Evolutionary conservation across 2,329 filamentous ascomycete genomes (phyloP).

Genomic region (Alternaria panax): DNA sequence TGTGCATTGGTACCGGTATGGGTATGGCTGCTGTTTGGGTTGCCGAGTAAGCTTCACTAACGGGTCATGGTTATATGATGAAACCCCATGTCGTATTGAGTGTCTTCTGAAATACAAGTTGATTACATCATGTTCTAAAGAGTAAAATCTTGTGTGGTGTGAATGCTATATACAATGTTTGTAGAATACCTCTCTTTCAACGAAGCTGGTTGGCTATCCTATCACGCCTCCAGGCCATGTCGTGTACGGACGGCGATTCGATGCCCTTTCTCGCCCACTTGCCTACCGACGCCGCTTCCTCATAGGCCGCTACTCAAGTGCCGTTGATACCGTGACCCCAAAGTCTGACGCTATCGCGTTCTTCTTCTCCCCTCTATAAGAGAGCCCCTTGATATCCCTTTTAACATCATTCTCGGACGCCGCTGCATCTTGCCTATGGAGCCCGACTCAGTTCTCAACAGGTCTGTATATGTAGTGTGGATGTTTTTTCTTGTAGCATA

Average conservation of each 20-base stretch:
- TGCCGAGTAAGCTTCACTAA: slow-evolving; percentile 71
- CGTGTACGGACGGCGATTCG: not conserved
- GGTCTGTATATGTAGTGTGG: not conserved
- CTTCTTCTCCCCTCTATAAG: not conserved
- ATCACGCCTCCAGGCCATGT: not conserved
- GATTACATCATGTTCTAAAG: not conserved
- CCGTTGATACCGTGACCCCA: not conserved
- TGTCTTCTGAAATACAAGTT: not conserved
- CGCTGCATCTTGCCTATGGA: not conserved
- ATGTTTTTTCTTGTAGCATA: not conserved
- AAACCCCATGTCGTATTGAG: not conserved
- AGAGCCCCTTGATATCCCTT: not conserved
- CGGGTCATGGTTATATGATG: not conserved
- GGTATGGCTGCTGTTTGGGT: slow-evolving; percentile 98
- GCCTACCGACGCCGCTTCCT: not conserved
- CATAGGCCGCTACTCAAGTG: not conserved
- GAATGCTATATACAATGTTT: not conserved
- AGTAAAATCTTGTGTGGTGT: not conserved
- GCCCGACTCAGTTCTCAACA: not conserved
- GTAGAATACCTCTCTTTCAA: not conserved
- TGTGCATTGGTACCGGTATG: slow-evolving; percentile 97
- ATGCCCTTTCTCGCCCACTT: not conserved
- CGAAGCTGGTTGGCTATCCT: not conserved
- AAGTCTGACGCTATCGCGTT: not conserved
- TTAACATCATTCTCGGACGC: no score